Base-by-base conservation (phyloP, 2,329 filamentous ascomycete genomes). In the Lachnellula occidentalis region DNA sequence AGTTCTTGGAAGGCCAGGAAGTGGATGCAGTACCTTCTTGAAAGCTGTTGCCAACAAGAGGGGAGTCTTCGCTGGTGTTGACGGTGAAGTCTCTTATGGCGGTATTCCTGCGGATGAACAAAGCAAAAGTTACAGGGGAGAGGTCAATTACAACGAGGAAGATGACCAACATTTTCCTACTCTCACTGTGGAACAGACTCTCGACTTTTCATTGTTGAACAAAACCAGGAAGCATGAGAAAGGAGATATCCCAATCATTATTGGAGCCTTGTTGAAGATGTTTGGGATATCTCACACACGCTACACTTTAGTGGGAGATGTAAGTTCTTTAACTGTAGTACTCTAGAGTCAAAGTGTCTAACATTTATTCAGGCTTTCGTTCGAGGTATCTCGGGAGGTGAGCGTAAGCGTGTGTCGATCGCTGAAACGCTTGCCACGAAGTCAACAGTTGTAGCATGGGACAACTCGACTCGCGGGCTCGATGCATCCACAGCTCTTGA, bases 401-500 rank as follows among this genome's bases (percentile, higher is more conserved):
- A 94, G 72, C 75, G 88, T 37, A 92, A 92, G 69, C 85, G 88
- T 65, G 88, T 90, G 8, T 86, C 83, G 21, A 90, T 92, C 59
- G 86, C 87, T 1, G 88, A 92, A 70, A 88, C 86, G 0, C 72
- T 92, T 21, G 85, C 87, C 4, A 86, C 86, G 6, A 86, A 88
- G 68, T 83, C 83, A 0, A 83, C 85, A 0, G 84, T 92, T 1
- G 82, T 88, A 34, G 86, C 84, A 58, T 92, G 87, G 86, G 88
- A 92, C 62, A 92, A 92, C 68, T 86, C 82, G 0, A 92, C 88
- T 0, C 77, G 88, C 47, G 89, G 89, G n/a, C 74, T 92, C 0
- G 88, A 94, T 66, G 85, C 87, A 1, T 88, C 84, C 1, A 92
- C 88, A 0, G 89, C 88, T 4, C 75, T 92, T 4, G 88, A 92